These are phyloP conservation scores for Lepraria neglecta DNA, from an alignment of 495 filamentous ascomycete genomes.

Conservation along the genomic window DNA sequence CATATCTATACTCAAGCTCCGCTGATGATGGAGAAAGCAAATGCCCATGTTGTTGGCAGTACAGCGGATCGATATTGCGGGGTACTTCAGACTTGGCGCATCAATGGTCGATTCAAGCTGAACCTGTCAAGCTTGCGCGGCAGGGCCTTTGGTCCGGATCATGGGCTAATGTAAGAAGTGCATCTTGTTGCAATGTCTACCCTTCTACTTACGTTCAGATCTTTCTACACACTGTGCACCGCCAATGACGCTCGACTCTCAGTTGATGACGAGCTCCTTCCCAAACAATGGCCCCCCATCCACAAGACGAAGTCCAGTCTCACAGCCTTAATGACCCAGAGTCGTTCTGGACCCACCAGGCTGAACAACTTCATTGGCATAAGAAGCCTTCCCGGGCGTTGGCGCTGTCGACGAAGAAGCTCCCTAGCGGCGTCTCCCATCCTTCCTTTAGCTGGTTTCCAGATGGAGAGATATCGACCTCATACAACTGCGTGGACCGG, in stretches of 20 bases:
- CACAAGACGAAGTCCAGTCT: constrained; percentile 38
- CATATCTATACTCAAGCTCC: background rate
- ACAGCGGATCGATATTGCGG: background rate
- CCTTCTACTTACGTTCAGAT: background rate
- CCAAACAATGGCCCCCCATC: constrained; percentile 37
- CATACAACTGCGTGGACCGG: constrained; percentile 84
- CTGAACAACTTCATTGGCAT: constrained; percentile 73
- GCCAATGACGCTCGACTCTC: background rate
- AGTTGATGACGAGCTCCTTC: constrained; percentile 1
- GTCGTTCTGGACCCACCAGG: constrained; percentile 71
- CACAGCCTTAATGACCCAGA: constrained; percentile 50
- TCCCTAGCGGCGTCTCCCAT: constrained; percentile 45
- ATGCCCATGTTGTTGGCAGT: background rate
- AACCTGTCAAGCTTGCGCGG: background rate
- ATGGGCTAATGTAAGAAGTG: background rate
- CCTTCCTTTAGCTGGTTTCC: constrained; percentile 82
- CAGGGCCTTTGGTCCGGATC: constrained; percentile 12
- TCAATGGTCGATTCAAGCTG: background rate
- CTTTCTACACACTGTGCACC: background rate
- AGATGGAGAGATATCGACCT: constrained; percentile 80
- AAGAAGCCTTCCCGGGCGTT: constrained; percentile 51
- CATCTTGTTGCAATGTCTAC: background rate
- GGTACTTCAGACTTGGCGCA: background rate
- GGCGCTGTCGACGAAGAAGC: constrained; percentile 40
- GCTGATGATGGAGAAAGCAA: background rate